These are phyloP conservation scores for Colletotrichum somersetense DNA, from an alignment of 2,329 filamentous ascomycete species.

Conservation along the genomic window DNA sequence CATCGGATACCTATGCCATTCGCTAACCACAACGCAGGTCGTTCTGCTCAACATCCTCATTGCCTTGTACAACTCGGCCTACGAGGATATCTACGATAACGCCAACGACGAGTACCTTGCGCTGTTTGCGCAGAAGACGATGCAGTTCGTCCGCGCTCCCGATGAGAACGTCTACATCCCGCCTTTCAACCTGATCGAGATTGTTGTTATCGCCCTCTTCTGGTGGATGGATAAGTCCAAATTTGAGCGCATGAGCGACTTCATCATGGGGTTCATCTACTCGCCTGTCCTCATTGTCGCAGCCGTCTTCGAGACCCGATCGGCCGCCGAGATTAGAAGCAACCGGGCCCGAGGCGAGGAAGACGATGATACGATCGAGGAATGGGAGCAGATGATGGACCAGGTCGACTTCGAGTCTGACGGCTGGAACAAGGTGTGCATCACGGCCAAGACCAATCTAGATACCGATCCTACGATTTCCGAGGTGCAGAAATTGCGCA, in stretches of 20 bases:
- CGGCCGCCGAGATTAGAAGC: slow-evolving; percentile 73
- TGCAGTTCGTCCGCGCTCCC: slow-evolving; percentile 95
- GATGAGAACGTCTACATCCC: slow-evolving; percentile 99
- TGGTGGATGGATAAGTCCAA: slow-evolving; percentile 87
- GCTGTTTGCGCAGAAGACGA: slow-evolving; percentile 91
- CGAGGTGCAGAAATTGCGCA: slow-evolving; percentile 72
- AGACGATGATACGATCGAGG: slow-evolving; percentile 89
- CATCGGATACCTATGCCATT: accelerated
- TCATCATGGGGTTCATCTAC: slow-evolving; percentile 89
- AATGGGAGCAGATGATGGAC: slow-evolving; percentile 88
- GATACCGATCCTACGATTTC: slow-evolving; percentile 81
- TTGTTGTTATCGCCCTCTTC: slow-evolving; percentile 81
- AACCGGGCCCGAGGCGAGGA: slow-evolving; percentile 86
- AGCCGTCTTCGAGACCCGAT: slow-evolving; percentile 76
- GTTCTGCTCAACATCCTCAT: slow-evolving; percentile 96
- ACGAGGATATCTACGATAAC: slow-evolving; percentile 94
- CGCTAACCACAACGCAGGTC: slow-evolving; percentile 53
- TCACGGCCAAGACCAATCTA: slow-evolving; percentile 82
- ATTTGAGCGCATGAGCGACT: slow-evolving; percentile 89
- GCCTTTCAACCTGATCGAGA: slow-evolving; percentile 93
- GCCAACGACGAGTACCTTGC: slow-evolving; percentile 96
- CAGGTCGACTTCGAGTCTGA: slow-evolving; percentile 85
- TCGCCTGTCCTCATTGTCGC: slow-evolving; percentile 84
- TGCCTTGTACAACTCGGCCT: slow-evolving; percentile 95
- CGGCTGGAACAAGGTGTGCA: slow-evolving; percentile 86